Base-by-base conservation (phyloP, 495 filamentous ascomycete genomes). In the Trichoderma asperelloides region DNA sequence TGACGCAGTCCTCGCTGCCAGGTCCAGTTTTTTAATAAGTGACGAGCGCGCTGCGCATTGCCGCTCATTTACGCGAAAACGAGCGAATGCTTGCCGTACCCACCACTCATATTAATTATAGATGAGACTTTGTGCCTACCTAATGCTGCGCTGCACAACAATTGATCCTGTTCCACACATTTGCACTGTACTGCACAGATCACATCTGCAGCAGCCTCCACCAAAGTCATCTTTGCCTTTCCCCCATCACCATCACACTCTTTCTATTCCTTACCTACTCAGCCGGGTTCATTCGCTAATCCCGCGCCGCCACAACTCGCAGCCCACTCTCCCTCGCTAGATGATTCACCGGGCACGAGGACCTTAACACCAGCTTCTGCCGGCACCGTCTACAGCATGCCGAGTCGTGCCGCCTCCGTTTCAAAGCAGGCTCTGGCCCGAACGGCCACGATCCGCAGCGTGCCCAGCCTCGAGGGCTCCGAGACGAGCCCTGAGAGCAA, bases 371-470 rank as follows among this genome's bases (percentile, higher is more conserved):
- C 70, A 15, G 21, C 71, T n/a, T 68, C 71, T 25, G 47, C 28
- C 27, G 67, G 66, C 69, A 40, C 70, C 39, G 70, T 75, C 70
- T 71, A 72, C 66, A 47, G 47, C 30, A 25, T 71, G 63, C 69
- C 65, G 28, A 60, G 64, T 45, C 45, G 41, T 12, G 63, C 64
- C 40, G 37, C 60, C 47, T 57, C 68, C 25, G 60, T 63, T 3
- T 30, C 57, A 23, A 67, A 41, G 28, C 45, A 40, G 64, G 25
- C 62, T 55, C 39, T 63, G 37, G 64, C 21, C 65, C 60, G 23
- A 11, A 63, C 60, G 40, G 23, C 39, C 3, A 83, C 81, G 7
- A 83, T 83, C 63, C 80, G 81, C 60, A 74, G 79, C 40, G 80
- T 83, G 57, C 74, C 72, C 40, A 81, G 77, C 73, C 77, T 77